Base-by-base conservation (phyloP, 2,329 filamentous ascomycete genomes). In the Akanthomyces lecanii region DNA sequence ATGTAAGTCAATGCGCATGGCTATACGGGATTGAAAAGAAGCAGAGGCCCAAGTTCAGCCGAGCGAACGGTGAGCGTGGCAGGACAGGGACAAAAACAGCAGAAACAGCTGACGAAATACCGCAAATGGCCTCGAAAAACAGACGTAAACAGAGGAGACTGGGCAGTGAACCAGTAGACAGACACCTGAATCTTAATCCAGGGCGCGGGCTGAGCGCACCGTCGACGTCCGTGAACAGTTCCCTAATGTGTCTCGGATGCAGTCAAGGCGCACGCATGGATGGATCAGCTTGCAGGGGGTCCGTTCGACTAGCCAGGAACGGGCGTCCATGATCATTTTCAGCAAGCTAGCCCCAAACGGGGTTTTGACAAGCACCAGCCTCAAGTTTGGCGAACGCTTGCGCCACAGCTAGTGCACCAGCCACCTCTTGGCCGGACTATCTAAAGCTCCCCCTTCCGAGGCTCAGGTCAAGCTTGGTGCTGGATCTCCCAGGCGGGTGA, bases 171-270 rank as follows among this genome's bases (percentile, higher is more conserved):
- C n/a, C 11, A 14, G 8, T 11, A 11, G 14, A 16, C 14, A 40
- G 38, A 16, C 38, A 61, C 47, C 58, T 61, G 58, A 61, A 61
- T 52, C 58, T 45, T 61, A 60, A 33, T 61, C 21, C 18, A 51
- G 28, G 28, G 18, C 33, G 48, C 28, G 36, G 55, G 58, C 58
- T 61, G 58, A 61, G 58, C 58, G 58, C 58, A 61, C 58, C 58
- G 48, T 12, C 36, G 14, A 53, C 36, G 58, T 61, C 58, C 58
- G 58, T 61, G 58, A 61, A 52, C 58, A n/a, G 36, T 53, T 61
- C 58, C 23, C 44, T 45, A 45, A 36, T 36, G 23, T 61, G 58
- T 61, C 48, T 61, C 58, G 58, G 48, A 53, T 48, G 40, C 36
- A 8, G 58, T 53, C 58, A 61, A 61, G 58, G 58, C 48, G 57